A percentile compares a stretch with the other conserved stretches of the same genome.
Evolutionary conservation across 208 protist genomes (phyloP).

Genomic region (Leishmania guyanensis): DNA sequence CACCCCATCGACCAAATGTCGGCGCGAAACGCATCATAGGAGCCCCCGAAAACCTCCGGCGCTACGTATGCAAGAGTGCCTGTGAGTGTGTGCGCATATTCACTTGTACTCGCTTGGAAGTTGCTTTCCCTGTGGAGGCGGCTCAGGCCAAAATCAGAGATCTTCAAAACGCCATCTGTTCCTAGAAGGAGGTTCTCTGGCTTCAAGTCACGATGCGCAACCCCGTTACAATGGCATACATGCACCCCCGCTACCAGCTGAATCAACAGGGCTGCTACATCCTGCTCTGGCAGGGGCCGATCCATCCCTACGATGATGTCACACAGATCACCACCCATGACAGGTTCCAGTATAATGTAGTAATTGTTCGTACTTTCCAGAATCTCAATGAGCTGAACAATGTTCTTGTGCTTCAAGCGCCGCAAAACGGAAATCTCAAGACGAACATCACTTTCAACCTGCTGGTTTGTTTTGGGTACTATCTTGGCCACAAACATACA

Average conservation of each 20-base stretch:
- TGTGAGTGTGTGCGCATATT: conserved; percentile 77
- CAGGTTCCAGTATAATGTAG: conserved; percentile 89
- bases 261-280: conserved; percentile 68
- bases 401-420: conserved; percentile 77
- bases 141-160: conserved; percentile 90
- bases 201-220: conserved; percentile 95
- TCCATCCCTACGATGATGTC: conserved; percentile 69
- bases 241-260: conserved; percentile 76
- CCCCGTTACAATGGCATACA: conserved; percentile 76
- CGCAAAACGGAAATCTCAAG: conserved; percentile 85
- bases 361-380: conserved; percentile 84
- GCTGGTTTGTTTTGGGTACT: conserved; percentile 67
- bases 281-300: conserved; percentile 54
- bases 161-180: conserved; percentile 72
- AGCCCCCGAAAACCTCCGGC: conserved; percentile 76
- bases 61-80: conserved; percentile 85
- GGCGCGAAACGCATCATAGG: conserved; percentile 84
- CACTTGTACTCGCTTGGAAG: conserved; percentile 54
- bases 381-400: conserved; percentile 87
- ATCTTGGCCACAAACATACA: conserved; percentile 84
- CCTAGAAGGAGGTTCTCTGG: conserved; percentile 94
- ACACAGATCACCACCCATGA: conserved; percentile 85
- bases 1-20: conserved; percentile 91
- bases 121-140: conserved; percentile 77
- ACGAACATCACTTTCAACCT: conserved; percentile 72